Base-by-base conservation (phyloP, 2,329 filamentous ascomycete species). In the Incumbomyces delicatus region DNA sequence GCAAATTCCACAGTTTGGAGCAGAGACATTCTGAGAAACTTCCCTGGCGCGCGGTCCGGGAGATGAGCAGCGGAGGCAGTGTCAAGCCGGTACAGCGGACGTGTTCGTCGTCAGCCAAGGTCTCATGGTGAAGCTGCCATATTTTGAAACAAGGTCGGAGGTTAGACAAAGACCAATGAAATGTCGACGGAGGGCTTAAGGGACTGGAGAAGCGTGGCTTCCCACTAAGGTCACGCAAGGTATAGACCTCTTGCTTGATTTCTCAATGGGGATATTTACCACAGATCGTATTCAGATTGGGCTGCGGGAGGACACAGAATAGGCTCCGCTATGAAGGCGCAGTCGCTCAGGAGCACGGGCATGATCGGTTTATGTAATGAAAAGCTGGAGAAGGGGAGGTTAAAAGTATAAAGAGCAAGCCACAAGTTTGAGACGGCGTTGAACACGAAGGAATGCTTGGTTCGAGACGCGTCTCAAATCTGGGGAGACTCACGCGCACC, bases 121-220 rank as follows among this genome's bases (percentile, higher is more conserved):
- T 30, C 27, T 18, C 14, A 32, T 17, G 16, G 10, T 38, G 42
- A 18, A 16, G 20, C 20, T 45, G 22, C 18, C 22, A n/a, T 17
- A 45, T 27, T 27, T 16, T 45, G 42, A 45, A 45, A 45, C 42
- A 45, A n/a, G 16, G 27, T 13, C 20, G 42, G 32, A 45, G 32
- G 16, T 30, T 34, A 29, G 4, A 5, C n/a, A 30, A 8, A 30
- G 34, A 16, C 33, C 42, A 38, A 38, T 45, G 27, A 17, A 35
- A 11, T 35, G 11, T 5, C 33, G 16, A 17, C 16, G 12, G 13
- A 17, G 4, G 33, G 33, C 11, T n/a, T 5, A n/a, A n/a, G n/a
- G n/a, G n/a, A n/a, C n/a, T n/a, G n/a, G n/a, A 17, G 33, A 11
- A 4, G 13, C 16, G 33, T 35, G 16, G 33, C 16, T 35, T 35